Conservation (phyloP, 306 rosid genomes). For the Vigna trinervia region DNA sequence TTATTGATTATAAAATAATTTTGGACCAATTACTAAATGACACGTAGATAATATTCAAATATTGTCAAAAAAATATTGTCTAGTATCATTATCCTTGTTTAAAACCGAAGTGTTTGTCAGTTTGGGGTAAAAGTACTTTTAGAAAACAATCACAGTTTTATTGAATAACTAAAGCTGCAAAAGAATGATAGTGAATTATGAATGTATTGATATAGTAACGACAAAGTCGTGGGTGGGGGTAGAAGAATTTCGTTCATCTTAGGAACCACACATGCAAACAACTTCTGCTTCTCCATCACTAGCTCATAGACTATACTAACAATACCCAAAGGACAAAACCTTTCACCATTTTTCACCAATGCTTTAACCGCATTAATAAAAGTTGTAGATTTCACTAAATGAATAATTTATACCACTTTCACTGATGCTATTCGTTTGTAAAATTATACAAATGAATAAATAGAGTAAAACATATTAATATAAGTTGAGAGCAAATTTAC, state of each 20-base stretch:
- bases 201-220: conserved; percentile 37
- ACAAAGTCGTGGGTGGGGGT: conserved; percentile 24
- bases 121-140: conserved; percentile 17
- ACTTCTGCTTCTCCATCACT: conserved; percentile 38
- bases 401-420: too few relatives aligned
- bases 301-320: neutral
- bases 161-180: conserved; percentile 44
- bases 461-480: too few relatives aligned
- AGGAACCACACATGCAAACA: conserved; percentile 32
- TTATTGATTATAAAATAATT: too few relatives aligned
- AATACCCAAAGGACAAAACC: conserved; percentile 4
- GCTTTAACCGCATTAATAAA: neutral
- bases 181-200: conserved; percentile 11
- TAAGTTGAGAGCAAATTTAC: too few relatives aligned
- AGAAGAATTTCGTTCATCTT: conserved; percentile 33
- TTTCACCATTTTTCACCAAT: neutral
- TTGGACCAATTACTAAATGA: too few relatives aligned
- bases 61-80: too few relatives aligned
- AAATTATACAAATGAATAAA: too few relatives aligned
- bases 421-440: too few relatives aligned
- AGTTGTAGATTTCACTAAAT: too few relatives aligned
- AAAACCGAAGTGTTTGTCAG: conserved; percentile 9
- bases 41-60: too few relatives aligned
- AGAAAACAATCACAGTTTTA: conserved; percentile 33
- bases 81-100: neutral